These are phyloP conservation scores for Neostapfia colusana DNA, from an alignment of 176 grass and related monocot genomes.

Conservation along the genomic window DNA sequence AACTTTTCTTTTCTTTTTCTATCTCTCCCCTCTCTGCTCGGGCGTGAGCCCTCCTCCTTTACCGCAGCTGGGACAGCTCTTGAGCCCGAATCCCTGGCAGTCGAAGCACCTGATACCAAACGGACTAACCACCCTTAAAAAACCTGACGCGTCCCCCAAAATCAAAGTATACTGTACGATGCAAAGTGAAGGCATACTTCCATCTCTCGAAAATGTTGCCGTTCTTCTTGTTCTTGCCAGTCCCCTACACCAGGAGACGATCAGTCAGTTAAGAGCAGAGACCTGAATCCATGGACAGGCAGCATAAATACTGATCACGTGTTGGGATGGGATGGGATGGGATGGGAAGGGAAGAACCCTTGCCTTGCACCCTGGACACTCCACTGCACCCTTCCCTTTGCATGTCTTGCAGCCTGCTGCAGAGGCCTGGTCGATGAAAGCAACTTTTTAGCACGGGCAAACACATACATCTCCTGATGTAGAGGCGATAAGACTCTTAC, in stretches of 20 bases:
- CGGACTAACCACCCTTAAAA: not conserved
- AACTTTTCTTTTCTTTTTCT: no score
- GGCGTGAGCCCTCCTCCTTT: slow-evolving; percentile 85
- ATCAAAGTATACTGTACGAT: not conserved
- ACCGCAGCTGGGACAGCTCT: slow-evolving; percentile 75
- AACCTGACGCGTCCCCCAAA: not conserved
- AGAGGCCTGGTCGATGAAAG: slow-evolving; percentile 33
- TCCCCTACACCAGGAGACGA: slow-evolving; percentile 47
- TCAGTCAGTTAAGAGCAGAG: not conserved
- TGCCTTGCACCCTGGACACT: slow-evolving; percentile 90
- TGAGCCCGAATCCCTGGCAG: slow-evolving; percentile 89
- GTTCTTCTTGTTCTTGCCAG: slow-evolving; percentile 95
- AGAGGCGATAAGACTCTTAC: not conserved
- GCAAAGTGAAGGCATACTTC: slow-evolving; percentile 50
- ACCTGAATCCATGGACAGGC: not conserved
- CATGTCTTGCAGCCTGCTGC: slow-evolving; percentile 64
- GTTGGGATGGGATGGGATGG: not conserved
- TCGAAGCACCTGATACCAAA: slow-evolving; percentile 64
- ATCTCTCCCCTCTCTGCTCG: slow-evolving; percentile 83
- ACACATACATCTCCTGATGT: not conserved
- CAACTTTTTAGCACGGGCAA: not conserved
- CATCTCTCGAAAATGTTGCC: slow-evolving; percentile 99
- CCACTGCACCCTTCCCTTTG: slow-evolving; percentile 75
- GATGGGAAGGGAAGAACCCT: no score
- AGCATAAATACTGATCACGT: no score